phyloP scores from a whole-genome alignment of 306 rosid species.

The Dicorynia guianensis region DNA sequence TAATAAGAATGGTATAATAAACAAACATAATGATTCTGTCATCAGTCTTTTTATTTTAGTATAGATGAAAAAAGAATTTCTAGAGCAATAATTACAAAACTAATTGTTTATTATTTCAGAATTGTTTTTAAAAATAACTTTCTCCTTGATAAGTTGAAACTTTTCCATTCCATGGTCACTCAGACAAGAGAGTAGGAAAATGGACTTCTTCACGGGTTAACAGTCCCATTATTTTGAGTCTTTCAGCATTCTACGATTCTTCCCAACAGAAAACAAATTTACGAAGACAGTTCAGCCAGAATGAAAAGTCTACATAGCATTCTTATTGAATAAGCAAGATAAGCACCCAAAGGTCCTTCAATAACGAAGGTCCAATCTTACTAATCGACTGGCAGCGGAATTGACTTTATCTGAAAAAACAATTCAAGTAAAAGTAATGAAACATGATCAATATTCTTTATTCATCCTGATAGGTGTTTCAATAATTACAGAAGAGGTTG shows the following conservation, averaged over 20 bases:
- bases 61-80: too few species aligned
- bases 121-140: too few species aligned
- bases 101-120: too few species aligned
- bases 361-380: conserved; percentile 23
- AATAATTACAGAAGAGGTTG: not conserved
- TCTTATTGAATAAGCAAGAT: conserved; percentile 12
- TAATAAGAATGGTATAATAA: too few species aligned
- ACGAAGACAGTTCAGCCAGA: conserved; percentile 9
- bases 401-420: conserved; percentile 59
- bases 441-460: conserved; percentile 6
- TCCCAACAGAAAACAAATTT: not conserved
- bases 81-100: too few species aligned
- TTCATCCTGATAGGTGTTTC: not conserved
- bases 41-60: too few species aligned
- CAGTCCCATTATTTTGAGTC: too few species aligned
- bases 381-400: conserved; percentile 59
- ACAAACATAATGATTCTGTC: too few species aligned
- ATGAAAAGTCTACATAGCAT: conserved; percentile 3
- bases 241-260: not conserved
- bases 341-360: conserved; percentile 23
- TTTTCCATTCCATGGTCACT: too few species aligned
- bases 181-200: too few species aligned
- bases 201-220: too few species aligned
- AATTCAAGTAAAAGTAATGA: not conserved
- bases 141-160: too few species aligned